phyloP scores from a whole-genome alignment of 2,329 filamentous ascomycete genomes.

The Colletotrichum gigasporum region DNA sequence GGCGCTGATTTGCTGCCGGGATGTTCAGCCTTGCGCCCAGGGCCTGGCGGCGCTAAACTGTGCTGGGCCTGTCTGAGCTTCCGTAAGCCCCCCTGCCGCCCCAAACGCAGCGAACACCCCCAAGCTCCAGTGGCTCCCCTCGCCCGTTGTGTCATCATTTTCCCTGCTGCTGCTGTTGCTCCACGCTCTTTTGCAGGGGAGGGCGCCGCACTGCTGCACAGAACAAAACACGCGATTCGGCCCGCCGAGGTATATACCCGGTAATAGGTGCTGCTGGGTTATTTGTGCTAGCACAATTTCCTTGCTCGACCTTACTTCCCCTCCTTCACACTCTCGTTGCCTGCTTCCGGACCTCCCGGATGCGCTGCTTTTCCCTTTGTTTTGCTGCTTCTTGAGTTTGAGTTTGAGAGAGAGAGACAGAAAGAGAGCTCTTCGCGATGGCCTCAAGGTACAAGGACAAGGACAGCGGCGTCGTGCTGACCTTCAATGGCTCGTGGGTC shows the following conservation, averaged over 20 bases:
- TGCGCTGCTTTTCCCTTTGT: slow-evolving; percentile 33
- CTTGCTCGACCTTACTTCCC: slow-evolving; percentile 14
- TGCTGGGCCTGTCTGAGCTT: neutral
- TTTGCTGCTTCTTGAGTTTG: slow-evolving; percentile 11
- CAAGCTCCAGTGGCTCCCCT: neutral
- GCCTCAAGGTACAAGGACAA: slow-evolving; percentile 70
- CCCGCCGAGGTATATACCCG: slow-evolving; percentile 8
- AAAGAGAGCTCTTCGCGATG: slow-evolving; percentile 42
- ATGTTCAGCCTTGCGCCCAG: slow-evolving; percentile 23
- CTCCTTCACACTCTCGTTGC: slow-evolving; percentile 1
- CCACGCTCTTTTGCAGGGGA: neutral
- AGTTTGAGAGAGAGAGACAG: neutral
- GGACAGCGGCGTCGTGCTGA: slow-evolving; percentile 66
- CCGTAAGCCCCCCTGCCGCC: neutral
- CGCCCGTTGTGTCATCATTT: slow-evolving; percentile 24
- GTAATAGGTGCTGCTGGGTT: neutral
- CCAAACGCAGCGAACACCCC: neutral
- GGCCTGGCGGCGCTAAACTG: neutral
- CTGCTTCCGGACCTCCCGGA: slow-evolving; percentile 42
- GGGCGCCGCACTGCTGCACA: slow-evolving; percentile 4
- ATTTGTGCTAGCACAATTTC: slow-evolving; percentile 2
- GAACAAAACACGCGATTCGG: slow-evolving; percentile 9
- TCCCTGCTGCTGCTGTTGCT: slow-evolving; percentile 11
- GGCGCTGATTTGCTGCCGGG: neutral
- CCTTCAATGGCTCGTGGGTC: slow-evolving; percentile 88